phyloP scores from a whole-genome alignment of 1,284 basidiomycete genomes.

The Cutaneotrichosporon daszewskae region DNA sequence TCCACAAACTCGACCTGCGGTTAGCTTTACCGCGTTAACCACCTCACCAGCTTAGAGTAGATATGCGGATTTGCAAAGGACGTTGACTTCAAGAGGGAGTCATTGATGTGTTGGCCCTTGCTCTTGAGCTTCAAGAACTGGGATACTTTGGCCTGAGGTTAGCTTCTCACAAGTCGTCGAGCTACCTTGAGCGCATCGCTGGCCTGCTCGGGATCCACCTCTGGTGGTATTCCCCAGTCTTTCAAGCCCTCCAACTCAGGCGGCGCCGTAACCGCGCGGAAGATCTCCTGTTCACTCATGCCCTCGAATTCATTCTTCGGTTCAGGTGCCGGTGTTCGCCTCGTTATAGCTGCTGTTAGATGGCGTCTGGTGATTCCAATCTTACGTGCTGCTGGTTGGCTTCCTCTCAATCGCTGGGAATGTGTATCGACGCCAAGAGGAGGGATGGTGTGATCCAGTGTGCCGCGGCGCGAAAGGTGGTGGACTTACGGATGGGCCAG shows the following conservation, averaged over 20 bases:
- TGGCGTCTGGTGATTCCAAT: too few species aligned
- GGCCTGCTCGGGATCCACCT: slow-evolving; percentile 54
- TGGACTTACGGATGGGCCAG: slow-evolving; percentile 17
- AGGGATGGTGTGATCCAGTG: slow-evolving; percentile 12
- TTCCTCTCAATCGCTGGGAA: too few species aligned
- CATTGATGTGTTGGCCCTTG: slow-evolving; percentile 79
- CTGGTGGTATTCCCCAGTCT: slow-evolving; percentile 71
- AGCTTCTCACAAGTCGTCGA: slow-evolving; percentile 4
- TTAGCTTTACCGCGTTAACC: slow-evolving; percentile 4
- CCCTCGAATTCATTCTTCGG: neutral
- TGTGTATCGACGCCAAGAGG: too few species aligned
- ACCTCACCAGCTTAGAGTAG: slow-evolving; percentile 68
- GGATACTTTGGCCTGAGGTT: slow-evolving; percentile 63
- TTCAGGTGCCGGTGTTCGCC: too few species aligned
- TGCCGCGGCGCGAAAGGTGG: neutral
- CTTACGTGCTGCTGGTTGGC: too few species aligned
- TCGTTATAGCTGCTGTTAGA: too few species aligned
- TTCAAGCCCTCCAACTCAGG: too few species aligned
- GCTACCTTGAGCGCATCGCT: slow-evolving; percentile 61
- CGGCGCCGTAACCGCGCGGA: too few species aligned
- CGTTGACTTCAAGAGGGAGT: slow-evolving; percentile 79
- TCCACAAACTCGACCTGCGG: slow-evolving; percentile 72
- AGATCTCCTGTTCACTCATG: slow-evolving; percentile 10
- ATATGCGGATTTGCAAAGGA: slow-evolving; percentile 93
- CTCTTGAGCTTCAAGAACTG: slow-evolving; percentile 71